Conservation (phyloP, 2,329 filamentous ascomycete genomes). For the Fusarium sarcochroum region DNA sequence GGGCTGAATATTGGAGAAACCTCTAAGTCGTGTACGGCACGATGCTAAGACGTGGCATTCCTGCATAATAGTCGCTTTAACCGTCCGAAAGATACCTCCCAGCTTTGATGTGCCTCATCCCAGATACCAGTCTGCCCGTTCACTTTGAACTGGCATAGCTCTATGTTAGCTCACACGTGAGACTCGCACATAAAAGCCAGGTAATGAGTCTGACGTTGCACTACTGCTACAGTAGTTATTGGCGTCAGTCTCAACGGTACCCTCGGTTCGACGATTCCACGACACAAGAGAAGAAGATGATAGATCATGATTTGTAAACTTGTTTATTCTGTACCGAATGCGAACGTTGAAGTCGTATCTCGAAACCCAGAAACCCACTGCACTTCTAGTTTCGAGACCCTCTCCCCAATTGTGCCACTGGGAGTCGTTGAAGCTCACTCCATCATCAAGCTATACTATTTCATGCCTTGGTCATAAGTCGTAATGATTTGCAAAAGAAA, state of each 20-base stretch:
- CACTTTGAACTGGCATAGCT: no score
- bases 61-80: no score
- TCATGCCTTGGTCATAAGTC: constrained; percentile 23
- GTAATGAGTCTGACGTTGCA: neutral
- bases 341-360: constrained; percentile 22
- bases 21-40: no score
- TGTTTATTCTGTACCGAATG: constrained; percentile 1
- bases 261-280: neutral
- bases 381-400: constrained; percentile 33
- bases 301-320: neutral
- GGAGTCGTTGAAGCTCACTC: constrained; percentile 40
- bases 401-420: neutral
- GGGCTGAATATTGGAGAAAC: no score
- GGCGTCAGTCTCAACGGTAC: neutral
- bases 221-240: neutral
- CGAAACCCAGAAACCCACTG: constrained; percentile 47
- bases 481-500: constrained; percentile 5
- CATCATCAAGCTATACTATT: constrained; percentile 22
- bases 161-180: no score
- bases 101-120: no score
- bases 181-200: no score
- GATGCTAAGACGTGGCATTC: no score
- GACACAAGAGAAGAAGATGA: neutral
- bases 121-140: no score
- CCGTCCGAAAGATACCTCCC: no score